Base-by-base conservation (phyloP, 2,329 filamentous ascomycete species). In the Ophiostoma perfectum region DNA sequence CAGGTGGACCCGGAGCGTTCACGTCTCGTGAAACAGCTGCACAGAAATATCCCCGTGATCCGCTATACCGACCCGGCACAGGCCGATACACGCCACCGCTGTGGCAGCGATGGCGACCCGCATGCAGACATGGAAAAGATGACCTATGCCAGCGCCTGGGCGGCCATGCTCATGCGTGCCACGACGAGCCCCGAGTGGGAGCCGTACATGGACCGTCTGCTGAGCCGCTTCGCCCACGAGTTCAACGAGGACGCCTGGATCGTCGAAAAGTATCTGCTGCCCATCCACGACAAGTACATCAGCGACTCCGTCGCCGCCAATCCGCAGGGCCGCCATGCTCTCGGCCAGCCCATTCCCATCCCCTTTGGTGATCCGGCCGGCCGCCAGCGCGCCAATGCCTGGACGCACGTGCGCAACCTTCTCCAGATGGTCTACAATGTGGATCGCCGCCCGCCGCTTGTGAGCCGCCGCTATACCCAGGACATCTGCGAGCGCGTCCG, bases 131-230 rank as follows among this genome's bases (percentile, higher is more conserved):
- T 84, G 36, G 80, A 84, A 65, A 78, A 81, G 4, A 87, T 90
- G 3, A 83, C 88, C 71, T 95, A 95, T 77, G 87, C 88, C 58
- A 86, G 89, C 65, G 81, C 91, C 63, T 96, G 92, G 91, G 86
- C 90, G 3, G 82, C 82, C 14, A 81, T 89, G 66, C 78, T 90
- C 70, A 81, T 89, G 74, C 80, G 79, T 16, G 78, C 80, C 39
- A 76, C 81, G 63, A 76, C 79, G 65, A 78, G 79, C 47, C 77
- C 81, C 70, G 82, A 84, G 71, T 84, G 87, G 77, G 83, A 87
- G 55, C 84, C 87, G 71, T 84, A 85, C 70, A 79, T 94, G 1
- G 84, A 86, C 36, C 85, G 86, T 72, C 81, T 95, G 55, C 83
- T 88, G 72, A 84, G 86, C 70, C 83, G 86, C 70, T 86, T 90